Conservation (phyloP, 1,139 yeast genomes). For the Geotrichum candidum region DNA sequence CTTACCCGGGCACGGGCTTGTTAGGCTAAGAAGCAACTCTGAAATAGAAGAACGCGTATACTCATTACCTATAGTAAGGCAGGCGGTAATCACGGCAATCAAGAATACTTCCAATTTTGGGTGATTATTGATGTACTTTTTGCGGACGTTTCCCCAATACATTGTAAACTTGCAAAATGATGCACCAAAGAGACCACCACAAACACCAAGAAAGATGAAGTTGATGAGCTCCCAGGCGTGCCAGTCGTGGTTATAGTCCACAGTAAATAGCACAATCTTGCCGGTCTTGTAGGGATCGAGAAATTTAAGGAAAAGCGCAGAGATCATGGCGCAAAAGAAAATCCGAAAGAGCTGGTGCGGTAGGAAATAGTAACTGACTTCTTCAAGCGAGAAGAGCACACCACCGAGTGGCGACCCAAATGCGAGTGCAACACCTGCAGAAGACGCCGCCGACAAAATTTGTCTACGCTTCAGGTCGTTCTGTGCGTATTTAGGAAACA, state of each 20-base stretch:
- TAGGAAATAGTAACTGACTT: conserved; percentile 55
- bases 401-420: conserved; percentile 70
- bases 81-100: conserved; percentile 46
- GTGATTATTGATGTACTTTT: conserved; percentile 36
- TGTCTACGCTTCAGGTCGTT: conserved; percentile 55
- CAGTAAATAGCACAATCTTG: conserved; percentile 54
- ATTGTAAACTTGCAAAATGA: conserved; percentile 45
- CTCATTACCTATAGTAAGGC: conserved; percentile 47
- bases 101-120: conserved; percentile 48
- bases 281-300: conserved; percentile 62
- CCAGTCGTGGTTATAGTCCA: conserved; percentile 54
- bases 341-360: conserved; percentile 54
- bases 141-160: conserved; percentile 42
- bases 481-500: conserved; percentile 45
- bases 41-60: conserved; percentile 51
- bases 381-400: conserved; percentile 59
- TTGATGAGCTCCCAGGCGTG: conserved; percentile 43
- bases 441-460: conserved; percentile 57
- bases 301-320: conserved; percentile 51
- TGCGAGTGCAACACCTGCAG: conserved; percentile 66
- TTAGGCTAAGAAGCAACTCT: conserved; percentile 49
- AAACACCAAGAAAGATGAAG: conserved; percentile 47
- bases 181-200: conserved; percentile 58
- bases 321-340: conserved; percentile 55
- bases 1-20: conserved; percentile 44